Percentiles rank a stretch among this genome's conserved stretches.
Conservation (phyloP, 148 eudicot species). For the Tetragonia tetragonoides region DNA sequence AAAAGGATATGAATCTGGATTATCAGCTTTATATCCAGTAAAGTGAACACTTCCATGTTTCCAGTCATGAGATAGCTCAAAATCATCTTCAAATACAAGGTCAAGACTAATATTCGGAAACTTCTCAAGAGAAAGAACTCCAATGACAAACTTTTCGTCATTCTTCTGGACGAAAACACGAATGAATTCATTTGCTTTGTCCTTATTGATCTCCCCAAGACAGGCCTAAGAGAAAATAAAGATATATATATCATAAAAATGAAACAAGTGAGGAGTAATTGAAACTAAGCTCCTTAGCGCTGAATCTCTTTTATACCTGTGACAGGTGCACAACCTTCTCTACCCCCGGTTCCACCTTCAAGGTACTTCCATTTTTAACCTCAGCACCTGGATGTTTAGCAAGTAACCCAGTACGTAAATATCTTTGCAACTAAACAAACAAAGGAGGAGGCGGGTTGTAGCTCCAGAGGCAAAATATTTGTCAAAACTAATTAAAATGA, state of each 20-base stretch:
- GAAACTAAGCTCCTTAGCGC: not conserved
- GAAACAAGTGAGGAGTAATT: not conserved
- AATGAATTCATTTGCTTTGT: conserved; percentile 48
- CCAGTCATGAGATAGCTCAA: conserved; percentile 73
- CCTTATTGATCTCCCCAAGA: conserved; percentile 57
- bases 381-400: conserved; percentile 44
- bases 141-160: conserved; percentile 55
- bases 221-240: conserved; percentile 47
- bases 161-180: conserved; percentile 48
- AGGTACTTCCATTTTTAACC: conserved; percentile 56
- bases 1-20: conserved; percentile 55
- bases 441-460: not conserved
- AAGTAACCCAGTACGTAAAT: not conserved
- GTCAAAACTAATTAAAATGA: not conserved
- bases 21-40: conserved; percentile 52
- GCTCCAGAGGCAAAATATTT: not conserved
- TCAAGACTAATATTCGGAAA: conserved; percentile 63
- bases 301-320: conserved; percentile 40
- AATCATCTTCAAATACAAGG: conserved; percentile 54
- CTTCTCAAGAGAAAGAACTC: conserved; percentile 58
- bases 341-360: conserved; percentile 44
- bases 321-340: conserved; percentile 63
- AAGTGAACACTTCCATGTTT: conserved; percentile 72
- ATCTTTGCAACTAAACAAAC: not conserved
- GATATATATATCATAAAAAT: not conserved